Conservation (phyloP, 1,284 basidiomycete genomes). For the Wallemia ichthyophaga region DNA sequence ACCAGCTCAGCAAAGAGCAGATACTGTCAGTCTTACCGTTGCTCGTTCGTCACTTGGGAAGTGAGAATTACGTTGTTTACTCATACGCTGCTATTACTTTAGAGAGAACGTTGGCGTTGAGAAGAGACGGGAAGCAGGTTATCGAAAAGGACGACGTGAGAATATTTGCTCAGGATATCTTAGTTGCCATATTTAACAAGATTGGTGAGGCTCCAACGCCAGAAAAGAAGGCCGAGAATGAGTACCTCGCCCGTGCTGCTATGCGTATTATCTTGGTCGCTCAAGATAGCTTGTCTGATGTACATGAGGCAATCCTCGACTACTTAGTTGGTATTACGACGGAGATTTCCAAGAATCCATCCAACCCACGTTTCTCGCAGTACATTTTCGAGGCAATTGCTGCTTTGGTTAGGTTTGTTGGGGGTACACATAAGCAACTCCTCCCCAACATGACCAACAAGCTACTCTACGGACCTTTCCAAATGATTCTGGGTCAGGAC, state of each 20-base stretch:
- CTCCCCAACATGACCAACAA: slow-evolving; percentile 46
- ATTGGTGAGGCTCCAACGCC: slow-evolving; percentile 57
- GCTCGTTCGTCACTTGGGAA: slow-evolving; percentile 43
- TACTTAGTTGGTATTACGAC: slow-evolving; percentile 55
- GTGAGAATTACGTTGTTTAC: slow-evolving; percentile 43
- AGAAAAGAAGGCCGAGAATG: slow-evolving; percentile 89
- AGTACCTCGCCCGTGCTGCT: slow-evolving; percentile 57
- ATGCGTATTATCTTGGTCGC: slow-evolving; percentile 85
- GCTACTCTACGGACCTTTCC: slow-evolving; percentile 59
- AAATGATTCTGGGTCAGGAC: slow-evolving; percentile 61
- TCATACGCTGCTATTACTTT: slow-evolving; percentile 31
- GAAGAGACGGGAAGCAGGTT: slow-evolving; percentile 10
- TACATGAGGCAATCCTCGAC: slow-evolving; percentile 33
- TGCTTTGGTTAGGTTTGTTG: slow-evolving; percentile 64
- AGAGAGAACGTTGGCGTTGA: slow-evolving; percentile 28
- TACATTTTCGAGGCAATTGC: slow-evolving; percentile 89
- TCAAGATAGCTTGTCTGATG: slow-evolving; percentile 38
- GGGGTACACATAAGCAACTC: slow-evolving; percentile 31
- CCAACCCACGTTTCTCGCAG: slow-evolving; percentile 90
- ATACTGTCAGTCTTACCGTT: slow-evolving; percentile 66
- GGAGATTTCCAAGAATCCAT: slow-evolving; percentile 76
- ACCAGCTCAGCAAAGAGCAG: slow-evolving; percentile 88
- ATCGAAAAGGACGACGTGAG: slow-evolving; percentile 34
- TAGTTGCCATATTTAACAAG: slow-evolving; percentile 47
- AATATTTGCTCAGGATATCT: slow-evolving; percentile 41